Base-by-base conservation (phyloP, 305 asterid genomes). In the Coffea humblotiana region DNA sequence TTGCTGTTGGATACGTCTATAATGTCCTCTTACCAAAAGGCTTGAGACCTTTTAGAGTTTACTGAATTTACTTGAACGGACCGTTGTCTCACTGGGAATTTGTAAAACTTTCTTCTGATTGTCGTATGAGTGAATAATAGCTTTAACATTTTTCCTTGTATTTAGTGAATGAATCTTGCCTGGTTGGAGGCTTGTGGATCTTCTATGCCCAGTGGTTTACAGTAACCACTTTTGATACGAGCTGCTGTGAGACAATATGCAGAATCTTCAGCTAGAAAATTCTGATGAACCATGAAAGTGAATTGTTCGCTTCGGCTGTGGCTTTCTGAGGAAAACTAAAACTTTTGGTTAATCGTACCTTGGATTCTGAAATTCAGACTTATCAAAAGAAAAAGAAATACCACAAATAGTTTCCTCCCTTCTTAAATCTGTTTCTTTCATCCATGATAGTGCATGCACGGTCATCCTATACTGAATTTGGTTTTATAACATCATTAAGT, bases 401-500 rank as follows among this genome's bases (percentile, higher is more conserved):
- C 3, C 5, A 8, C 45, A 27, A 11, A 27, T 2, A 18, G 32
- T 77, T 32, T 21, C 51, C 74, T 60, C 32, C 54, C 3, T 19
- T 29, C 60, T 19, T 66, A 67, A 45, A 23, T 48, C 60, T 37
- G 72, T n/a, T 68, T n/a, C 48, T 60, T 29, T 65, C 29, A 3
- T 11, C 48, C 35, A 18, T 81, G 58, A 69, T 10, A 18, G 23
- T 61, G 37, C 37, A 43, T 15, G 43, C 68, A 69, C 67, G 65
- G 37, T 64, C 23, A 70, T 54, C 49, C 45, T 61, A 29, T 74
- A 67, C 83, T 80, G 83, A 73, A 79, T 82, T 86, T 83, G 79
- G 77, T 87, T 86, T 82, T 82, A 81, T 94, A 84, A 92, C 88
- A 89, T 87, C 85, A 86, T 87, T 83, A 85, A 89, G 92, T 88